These are phyloP conservation scores for Candida ponderosae DNA, from an alignment of 805 yeast genomes.

Conservation along the genomic window DNA sequence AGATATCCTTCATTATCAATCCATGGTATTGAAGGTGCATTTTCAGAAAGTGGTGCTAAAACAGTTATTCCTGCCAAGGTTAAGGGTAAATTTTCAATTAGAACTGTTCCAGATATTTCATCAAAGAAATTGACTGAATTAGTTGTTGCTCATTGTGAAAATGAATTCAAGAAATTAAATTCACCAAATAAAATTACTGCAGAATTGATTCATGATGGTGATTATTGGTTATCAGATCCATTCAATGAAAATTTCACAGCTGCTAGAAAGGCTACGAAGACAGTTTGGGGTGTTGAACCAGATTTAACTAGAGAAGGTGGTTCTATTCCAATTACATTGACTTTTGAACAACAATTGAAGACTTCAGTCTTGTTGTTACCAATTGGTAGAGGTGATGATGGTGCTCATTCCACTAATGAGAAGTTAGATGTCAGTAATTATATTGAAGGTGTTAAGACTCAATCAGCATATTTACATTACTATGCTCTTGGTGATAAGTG, in stretches of 20 bases:
- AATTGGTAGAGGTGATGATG: constrained; percentile 98
- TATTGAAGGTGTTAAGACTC: constrained; percentile 87
- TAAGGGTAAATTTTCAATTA: constrained; percentile 87
- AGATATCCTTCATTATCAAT: constrained; percentile 93
- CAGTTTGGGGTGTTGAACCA: constrained; percentile 92
- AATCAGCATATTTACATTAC: constrained; percentile 90
- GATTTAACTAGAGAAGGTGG: constrained; percentile 99
- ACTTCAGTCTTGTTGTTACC: constrained; percentile 87
- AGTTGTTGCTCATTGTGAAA: constrained; percentile 64
- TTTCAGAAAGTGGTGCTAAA: constrained; percentile 91
- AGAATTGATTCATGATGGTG: constrained; percentile 88
- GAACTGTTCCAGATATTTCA: constrained; percentile 95
- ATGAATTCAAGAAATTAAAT: constrained; percentile 54
- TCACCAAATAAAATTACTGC: constrained; percentile 72
- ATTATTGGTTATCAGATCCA: constrained; percentile 94
- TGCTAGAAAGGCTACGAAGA: constrained; percentile 88
- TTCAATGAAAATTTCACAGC: constrained; percentile 89
- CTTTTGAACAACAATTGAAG: constrained; percentile 82
- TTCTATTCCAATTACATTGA: constrained; percentile 92
- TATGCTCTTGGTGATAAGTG: constrained; percentile 31
- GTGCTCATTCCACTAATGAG: constrained; percentile 97
- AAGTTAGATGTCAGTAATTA: constrained; percentile 84
- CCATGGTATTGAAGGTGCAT: constrained; percentile 98
- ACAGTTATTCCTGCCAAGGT: constrained; percentile 97
- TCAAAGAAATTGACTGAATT: constrained; percentile 68